Conservation (phyloP, 108 stramenopile genomes). For the Cyclotella choctawhatcheeana region DNA sequence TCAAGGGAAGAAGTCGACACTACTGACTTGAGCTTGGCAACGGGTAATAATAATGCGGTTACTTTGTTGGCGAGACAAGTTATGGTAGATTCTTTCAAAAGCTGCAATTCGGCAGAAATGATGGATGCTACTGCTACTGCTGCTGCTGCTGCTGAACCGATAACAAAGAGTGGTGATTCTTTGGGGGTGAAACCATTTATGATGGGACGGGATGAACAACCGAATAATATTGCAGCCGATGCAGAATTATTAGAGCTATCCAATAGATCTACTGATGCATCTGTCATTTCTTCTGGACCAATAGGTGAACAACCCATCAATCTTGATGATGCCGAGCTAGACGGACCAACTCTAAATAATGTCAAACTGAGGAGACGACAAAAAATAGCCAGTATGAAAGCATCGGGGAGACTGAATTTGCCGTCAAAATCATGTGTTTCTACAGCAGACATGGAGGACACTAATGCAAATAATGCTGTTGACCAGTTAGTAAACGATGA, state of each 20-base stretch:
- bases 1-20: background rate
- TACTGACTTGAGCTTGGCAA: too few relatives aligned
- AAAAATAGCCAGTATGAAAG: constrained; percentile 20
- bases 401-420: constrained; percentile 17
- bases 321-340: background rate
- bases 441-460: background rate
- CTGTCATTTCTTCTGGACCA: too few relatives aligned
- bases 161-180: background rate
- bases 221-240: background rate
- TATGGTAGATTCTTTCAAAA: background rate
- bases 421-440: constrained; percentile 13
- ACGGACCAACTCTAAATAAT: background rate
- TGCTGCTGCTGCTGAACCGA: too few relatives aligned
- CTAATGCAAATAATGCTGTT: background rate
- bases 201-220: constrained; percentile 4
- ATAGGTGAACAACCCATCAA: too few relatives aligned
- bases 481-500: background rate
- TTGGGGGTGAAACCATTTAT: background rate
- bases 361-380: constrained; percentile 17
- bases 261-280: background rate
- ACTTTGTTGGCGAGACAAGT: background rate
- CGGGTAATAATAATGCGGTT: too few relatives aligned
- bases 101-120: background rate
- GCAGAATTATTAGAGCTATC: too few relatives aligned
- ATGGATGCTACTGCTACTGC: background rate